These are phyloP conservation scores for Arabis hirsuta DNA, from an alignment of 345 rosid species.

Conservation along the genomic window DNA sequence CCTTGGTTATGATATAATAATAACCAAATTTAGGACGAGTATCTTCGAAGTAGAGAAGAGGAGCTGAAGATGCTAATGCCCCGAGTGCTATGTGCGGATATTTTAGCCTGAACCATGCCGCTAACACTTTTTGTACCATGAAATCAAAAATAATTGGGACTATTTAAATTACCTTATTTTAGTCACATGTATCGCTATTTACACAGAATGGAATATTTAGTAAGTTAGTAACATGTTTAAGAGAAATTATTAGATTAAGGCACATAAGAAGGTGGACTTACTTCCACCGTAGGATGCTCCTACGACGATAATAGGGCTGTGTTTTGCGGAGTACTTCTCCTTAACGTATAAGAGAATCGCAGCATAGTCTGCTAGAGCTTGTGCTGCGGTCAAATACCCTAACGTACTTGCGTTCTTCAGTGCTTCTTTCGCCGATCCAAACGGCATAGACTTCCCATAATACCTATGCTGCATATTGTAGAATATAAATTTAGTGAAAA, in stretches of 20 bases:
- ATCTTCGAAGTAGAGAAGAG: slow-evolving; percentile 59
- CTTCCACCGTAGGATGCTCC: slow-evolving; percentile 89
- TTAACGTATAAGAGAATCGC: slow-evolving; percentile 54
- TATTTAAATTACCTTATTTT: too few species aligned
- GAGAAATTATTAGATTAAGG: too few species aligned
- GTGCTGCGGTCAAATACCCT: slow-evolving; percentile 63
- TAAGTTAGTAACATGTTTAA: too few species aligned
- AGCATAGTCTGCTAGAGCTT: slow-evolving; percentile 69
- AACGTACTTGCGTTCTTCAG: slow-evolving; percentile 49
- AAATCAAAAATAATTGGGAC: background rate
- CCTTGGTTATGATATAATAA: slow-evolving; percentile 54
- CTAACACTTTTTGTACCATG: slow-evolving; percentile 54
- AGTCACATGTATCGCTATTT: too few species aligned
- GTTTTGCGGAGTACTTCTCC: slow-evolving; percentile 41
- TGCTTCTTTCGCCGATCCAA: slow-evolving; percentile 54
- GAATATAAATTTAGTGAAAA: background rate
- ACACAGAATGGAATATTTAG: too few species aligned
- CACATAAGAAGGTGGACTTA: slow-evolving; percentile 38
- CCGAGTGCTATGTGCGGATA: slow-evolving; percentile 69
- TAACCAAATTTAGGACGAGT: slow-evolving; percentile 55
- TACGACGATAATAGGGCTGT: slow-evolving; percentile 62
- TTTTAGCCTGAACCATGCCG: slow-evolving; percentile 73
- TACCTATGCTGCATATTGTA: slow-evolving; percentile 53
- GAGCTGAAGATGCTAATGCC: slow-evolving; percentile 77
- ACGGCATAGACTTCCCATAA: slow-evolving; percentile 60